Conservation (phyloP, 139 green algal genomes). For the Axilococcus clingmanii region DNA sequence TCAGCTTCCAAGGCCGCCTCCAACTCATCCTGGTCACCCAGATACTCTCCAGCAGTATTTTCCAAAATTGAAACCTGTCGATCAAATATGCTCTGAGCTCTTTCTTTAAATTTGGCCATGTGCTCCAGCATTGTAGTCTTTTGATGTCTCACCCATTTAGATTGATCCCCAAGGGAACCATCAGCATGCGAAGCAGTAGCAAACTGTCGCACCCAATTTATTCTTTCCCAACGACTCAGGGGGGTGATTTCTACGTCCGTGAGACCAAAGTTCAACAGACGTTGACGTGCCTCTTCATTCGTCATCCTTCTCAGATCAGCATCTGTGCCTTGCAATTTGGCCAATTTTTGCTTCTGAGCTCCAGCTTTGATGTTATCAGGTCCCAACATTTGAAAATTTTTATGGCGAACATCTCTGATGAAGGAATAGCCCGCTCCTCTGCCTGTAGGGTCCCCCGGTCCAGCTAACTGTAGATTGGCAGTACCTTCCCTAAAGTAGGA, state of each 20-base stretch:
- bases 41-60: conserved; percentile 19
- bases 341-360: conserved; percentile 18
- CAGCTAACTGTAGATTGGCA: conserved; percentile 24
- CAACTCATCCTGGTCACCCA: conserved; percentile 22
- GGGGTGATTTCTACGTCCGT: conserved; percentile 13
- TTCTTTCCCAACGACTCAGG: conserved; percentile 10
- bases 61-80: conserved; percentile 43
- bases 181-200: conserved; percentile 33
- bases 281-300: conserved; percentile 40
- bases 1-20: conserved; percentile 25
- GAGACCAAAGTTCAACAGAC: conserved; percentile 38
- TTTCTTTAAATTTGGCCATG: conserved; percentile 24
- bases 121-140: conserved; percentile 32
- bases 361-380: conserved; percentile 16
- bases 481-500: conserved; percentile 27
- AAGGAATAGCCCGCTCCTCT: conserved; percentile 59
- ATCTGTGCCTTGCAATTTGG: conserved; percentile 51
- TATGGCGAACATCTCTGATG: conserved; percentile 28
- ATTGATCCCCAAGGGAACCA: conserved; percentile 11
- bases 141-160: conserved; percentile 37
- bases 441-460: conserved; percentile 59
- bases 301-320: conserved; percentile 62
- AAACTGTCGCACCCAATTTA: conserved; percentile 39
- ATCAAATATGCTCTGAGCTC: conserved; percentile 44
- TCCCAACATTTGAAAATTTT: conserved; percentile 4